These are phyloP conservation scores for Silene latifolia DNA, from an alignment of 148 eudicot species.

Conservation along the genomic window DNA sequence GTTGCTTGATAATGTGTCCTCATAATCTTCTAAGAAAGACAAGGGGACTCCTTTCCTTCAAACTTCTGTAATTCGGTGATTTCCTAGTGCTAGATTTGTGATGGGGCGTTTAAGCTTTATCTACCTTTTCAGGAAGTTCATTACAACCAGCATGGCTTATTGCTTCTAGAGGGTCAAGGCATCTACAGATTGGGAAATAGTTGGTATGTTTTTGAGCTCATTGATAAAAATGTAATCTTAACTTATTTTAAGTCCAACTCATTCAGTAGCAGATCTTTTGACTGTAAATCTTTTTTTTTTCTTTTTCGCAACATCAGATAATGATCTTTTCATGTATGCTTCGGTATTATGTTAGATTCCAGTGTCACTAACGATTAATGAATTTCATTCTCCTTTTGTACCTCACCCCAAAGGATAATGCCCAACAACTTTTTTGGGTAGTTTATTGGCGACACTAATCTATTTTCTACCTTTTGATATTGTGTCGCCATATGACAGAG, in stretches of 20 bases:
- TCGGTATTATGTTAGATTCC: too few relatives aligned
- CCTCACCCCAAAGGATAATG: too few relatives aligned
- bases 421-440: too few relatives aligned
- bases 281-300: not conserved
- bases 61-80: not conserved
- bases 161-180: constrained; percentile 92
- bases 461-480: too few relatives aligned
- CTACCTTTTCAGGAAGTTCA: constrained; percentile 73
- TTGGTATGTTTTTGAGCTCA: constrained; percentile 50
- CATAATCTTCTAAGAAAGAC: not conserved
- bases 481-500: not conserved
- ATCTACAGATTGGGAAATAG: constrained; percentile 87
- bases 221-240: not conserved
- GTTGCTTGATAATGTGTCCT: not conserved
- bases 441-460: too few relatives aligned
- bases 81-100: constrained; percentile 5
- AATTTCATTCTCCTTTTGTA: too few relatives aligned
- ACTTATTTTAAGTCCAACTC: not conserved
- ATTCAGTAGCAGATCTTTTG: not conserved
- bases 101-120: not conserved
- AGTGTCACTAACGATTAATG: too few relatives aligned
- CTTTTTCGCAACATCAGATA: not conserved
- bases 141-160: constrained; percentile 92
- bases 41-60: not conserved
- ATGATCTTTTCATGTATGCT: not conserved